A percentile compares a stretch with the other conserved stretches of the same genome.
These are phyloP conservation scores for Trametes versicolor DNA, from an alignment of 1,284 basidiomycete species.

Conservation along the genomic window DNA sequence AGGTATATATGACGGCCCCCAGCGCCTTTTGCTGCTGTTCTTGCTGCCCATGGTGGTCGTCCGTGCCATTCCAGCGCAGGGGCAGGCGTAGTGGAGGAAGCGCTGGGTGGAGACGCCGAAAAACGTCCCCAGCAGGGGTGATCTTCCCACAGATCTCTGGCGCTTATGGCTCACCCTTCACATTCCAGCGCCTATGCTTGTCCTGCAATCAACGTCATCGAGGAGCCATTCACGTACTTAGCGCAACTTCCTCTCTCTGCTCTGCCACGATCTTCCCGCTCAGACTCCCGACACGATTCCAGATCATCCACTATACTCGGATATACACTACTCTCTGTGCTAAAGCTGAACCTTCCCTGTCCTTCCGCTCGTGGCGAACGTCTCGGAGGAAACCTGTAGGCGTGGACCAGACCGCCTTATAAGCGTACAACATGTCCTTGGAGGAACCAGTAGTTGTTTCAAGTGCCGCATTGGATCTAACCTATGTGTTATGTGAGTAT, in stretches of 20 bases:
- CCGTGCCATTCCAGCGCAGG: neutral
- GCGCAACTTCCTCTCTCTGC: too few relatives aligned
- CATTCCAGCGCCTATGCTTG: neutral
- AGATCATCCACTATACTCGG: too few relatives aligned
- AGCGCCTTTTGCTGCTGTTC: neutral
- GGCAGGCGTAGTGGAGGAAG: neutral
- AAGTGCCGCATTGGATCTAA: slow-evolving; percentile 59
- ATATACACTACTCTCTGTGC: too few relatives aligned
- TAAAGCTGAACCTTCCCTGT: neutral
- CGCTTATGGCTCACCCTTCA: neutral
- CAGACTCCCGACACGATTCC: too few relatives aligned
- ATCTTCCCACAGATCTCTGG: slow-evolving; percentile 8
- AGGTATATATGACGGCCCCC: too few relatives aligned
- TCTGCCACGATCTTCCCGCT: too few relatives aligned
- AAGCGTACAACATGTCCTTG: slow-evolving; percentile 3
- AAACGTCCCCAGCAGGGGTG: neutral
- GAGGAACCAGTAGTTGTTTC: slow-evolving; percentile 15
- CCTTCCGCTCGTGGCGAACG: neutral
- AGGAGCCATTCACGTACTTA: too few relatives aligned
- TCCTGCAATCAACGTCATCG: too few relatives aligned
- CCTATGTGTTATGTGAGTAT: slow-evolving; percentile 72
- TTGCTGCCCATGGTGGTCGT: neutral
- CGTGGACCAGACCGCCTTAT: too few relatives aligned
- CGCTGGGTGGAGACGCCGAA: neutral
- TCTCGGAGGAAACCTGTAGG: too few relatives aligned